Base-by-base conservation (phyloP, 2,329 filamentous ascomycete species). In the Cercospora beticola region DNA sequence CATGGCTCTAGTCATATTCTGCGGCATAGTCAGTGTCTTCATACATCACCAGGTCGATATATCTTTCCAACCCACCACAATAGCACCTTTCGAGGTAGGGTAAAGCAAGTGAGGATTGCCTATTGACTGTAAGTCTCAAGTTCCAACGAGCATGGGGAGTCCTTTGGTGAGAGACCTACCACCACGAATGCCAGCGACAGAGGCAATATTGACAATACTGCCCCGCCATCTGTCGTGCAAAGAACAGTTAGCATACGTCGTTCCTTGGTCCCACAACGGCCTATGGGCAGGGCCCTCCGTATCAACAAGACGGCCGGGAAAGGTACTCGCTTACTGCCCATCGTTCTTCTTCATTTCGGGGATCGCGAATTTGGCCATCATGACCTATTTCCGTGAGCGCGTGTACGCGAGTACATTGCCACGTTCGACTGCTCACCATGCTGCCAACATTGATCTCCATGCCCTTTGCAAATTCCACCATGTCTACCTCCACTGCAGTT, bases 391-490 rank as follows among this genome's bases (percentile, higher is more conserved):
- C 3, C 8, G 36, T 65, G 10, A 65, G 62, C 52, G 16, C n/a
- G 8, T 46, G 21, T 7, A n/a, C 12, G 33, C 33, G 12, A 16
- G 33, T 36, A 6, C 1, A 5, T 36, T 14, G 33, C 33, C 33
- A 16, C 14, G 5, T 10, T 23, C n/a, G 9, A 10, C 12, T 21
- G n/a, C 62, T 58, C 31, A 65, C 85, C 88, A 90, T 90, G 72
- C 85, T 88, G 4, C 83, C 84, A 4, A 91, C 86, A 73, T 91
- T 91, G 58, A 90, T 79, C 56, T 88, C 83, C 65, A 91, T 81
- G 0, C 84, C 83, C 62, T 81, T 82, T 0, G 84, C 81, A 87
- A 87, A 91, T 10, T 82, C 80, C 0, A 77, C 82, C 81, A 89
- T 85, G 72, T 90, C 86, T 0, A 90, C 85, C 0, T 88, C 85